phyloP scores from a whole-genome alignment of 2,329 filamentous ascomycete species.

The Trichoderma atroviride region DNA sequence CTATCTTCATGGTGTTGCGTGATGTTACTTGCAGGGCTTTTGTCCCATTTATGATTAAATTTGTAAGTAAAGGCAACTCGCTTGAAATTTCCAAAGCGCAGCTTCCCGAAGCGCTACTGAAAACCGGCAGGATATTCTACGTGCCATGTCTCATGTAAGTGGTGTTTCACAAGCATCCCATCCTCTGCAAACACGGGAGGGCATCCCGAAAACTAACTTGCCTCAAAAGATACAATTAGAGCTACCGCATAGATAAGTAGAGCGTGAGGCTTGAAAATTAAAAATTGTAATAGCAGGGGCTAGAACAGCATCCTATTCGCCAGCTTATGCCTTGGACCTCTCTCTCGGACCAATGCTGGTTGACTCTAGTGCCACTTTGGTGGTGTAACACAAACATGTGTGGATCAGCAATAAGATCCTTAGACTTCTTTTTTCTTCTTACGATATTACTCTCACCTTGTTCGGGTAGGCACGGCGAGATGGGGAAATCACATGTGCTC shows the following conservation, averaged over 20 bases:
- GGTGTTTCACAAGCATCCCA: neutral
- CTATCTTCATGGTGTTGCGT: neutral
- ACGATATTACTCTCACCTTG: neutral
- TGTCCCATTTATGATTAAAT: neutral
- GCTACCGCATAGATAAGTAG: neutral
- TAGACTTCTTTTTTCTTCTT: too few relatives aligned
- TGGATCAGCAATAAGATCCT: neutral
- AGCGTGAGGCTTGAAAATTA: neutral
- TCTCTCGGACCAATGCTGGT: neutral
- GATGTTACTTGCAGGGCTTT: neutral
- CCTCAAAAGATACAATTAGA: neutral
- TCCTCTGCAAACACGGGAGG: neutral
- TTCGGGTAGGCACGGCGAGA: neutral
- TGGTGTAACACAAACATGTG: neutral
- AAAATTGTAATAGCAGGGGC: neutral
- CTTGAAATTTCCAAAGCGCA: neutral
- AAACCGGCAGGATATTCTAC: neutral
- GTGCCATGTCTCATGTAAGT: constrained; percentile 2
- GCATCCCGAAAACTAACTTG: neutral
- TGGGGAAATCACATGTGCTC: neutral
- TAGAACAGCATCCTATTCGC: neutral
- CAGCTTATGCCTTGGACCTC: neutral
- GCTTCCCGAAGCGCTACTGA: neutral
- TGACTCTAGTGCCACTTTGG: neutral
- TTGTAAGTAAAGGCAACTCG: neutral